Base-by-base conservation (phyloP, 306 rosid species). In the cucumber (Cucumis sativus) region DNA sequence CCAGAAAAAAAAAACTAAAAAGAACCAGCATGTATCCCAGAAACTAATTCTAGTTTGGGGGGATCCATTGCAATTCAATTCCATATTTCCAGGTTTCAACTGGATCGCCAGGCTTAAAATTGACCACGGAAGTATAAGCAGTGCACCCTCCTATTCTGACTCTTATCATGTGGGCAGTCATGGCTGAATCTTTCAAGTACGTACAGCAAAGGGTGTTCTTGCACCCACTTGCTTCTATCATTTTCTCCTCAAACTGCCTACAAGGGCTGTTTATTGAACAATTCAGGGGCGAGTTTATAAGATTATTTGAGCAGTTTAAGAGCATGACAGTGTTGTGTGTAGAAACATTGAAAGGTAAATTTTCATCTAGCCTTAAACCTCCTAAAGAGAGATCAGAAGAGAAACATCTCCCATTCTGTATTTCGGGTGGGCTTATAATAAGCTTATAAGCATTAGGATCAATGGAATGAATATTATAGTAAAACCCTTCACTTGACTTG, bases 151-250 rank as follows among this genome's bases (percentile, higher is more conserved):
- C 94, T 76, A 58, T 13, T 81, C 89, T 82, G 18, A 84, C 75
- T 79, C 94, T 84, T 4, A 94, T 90, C 83, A 80, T 80, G 30
- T 88, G 91, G 1, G 95, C 84, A 83, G 83, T 91, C 98, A 94
- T 94, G 76, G 90, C 87, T 2, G 98, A 90, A 61, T 94, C 96
- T 71, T 91, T 94, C 80, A 90, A 88, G 85, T 43, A 91, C 79
- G 86, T 88, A 61, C 97, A 90, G 74, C 98, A 91, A 68, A 94
- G 97, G 2, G 92, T 90, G 17, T 61, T 51, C 59, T 62, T 77
- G 55, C 96, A 94, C 39, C 80, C 92, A 28, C 55, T 81, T 28
- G 88, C 91, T 71, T 88, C 88, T 68, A 70, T 83, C 45, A 78
- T 81, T 17, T 82, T 60, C 20, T 82, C 81, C 84, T 94, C 96